These are phyloP conservation scores for Solanum sitiens DNA, from an alignment of 257 asterid species.

Conservation along the genomic window DNA sequence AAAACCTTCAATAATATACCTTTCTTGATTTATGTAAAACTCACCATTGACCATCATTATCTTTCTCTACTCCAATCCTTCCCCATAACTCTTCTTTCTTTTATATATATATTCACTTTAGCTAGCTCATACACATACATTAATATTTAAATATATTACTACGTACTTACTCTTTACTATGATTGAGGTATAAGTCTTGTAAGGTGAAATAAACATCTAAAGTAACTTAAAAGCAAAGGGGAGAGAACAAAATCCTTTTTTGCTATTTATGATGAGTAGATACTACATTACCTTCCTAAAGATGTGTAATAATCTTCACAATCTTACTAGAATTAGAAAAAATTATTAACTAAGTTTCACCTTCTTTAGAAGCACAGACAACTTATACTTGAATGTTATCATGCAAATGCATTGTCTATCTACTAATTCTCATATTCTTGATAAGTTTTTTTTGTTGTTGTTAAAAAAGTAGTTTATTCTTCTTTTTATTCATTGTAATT, in stretches of 20 bases:
- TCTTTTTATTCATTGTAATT: not conserved
- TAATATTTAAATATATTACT: not conserved
- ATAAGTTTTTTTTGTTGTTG: not conserved
- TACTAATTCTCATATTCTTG: not conserved
- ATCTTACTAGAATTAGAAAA: slow-evolving; percentile 42
- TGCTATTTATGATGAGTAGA: slow-evolving; percentile 15
- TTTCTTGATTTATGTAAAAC: slow-evolving; percentile 21
- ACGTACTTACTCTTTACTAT: slow-evolving; percentile 3
- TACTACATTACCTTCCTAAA: slow-evolving; percentile 14
- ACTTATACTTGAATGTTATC: not conserved
- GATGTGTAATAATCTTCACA: slow-evolving; percentile 23
- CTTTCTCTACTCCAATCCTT: slow-evolving; percentile 7
- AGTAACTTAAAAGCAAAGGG: slow-evolving; percentile 80
- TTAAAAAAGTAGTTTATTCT: not conserved
- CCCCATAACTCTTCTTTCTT: slow-evolving; percentile 8
- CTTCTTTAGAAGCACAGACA: not conserved
- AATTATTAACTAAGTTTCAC: slow-evolving; percentile 1
- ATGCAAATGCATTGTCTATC: not conserved
- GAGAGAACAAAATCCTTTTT: not conserved
- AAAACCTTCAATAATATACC: slow-evolving; percentile 4
- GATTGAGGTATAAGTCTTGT: slow-evolving; percentile 22
- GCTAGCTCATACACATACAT: not conserved
- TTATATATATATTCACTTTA: not conserved
- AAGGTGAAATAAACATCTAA: slow-evolving; percentile 25
- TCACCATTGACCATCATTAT: slow-evolving; percentile 41